Base-by-base conservation (phyloP, 2,329 filamentous ascomycete genomes). In the Dactylellina drechsleri region DNA sequence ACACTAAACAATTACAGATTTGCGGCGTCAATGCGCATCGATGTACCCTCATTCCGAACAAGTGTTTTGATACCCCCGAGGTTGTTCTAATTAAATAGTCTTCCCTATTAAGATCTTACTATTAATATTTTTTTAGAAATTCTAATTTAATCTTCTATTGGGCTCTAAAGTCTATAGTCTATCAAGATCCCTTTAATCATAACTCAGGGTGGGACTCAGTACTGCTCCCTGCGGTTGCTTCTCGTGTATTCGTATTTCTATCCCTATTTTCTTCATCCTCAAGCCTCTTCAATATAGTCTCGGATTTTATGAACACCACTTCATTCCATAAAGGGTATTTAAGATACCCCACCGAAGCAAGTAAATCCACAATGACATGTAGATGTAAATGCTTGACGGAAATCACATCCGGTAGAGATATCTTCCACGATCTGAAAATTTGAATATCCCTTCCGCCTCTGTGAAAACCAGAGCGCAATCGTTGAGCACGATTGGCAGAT, bases 341-440 rank as follows among this genome's bases (percentile, higher is more conserved):
- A 8, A 74, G 4, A 45, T 60, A 47, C 3, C 59, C 45, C 2
- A 67, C 52, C 1, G 28, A 28, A 26, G 49, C n/a, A 12, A 58
- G 41, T 6, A 67, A n/a, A 40, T 74, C 70, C 36, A 67, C 50
- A n/a, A 74, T 64, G 15, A 74, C 70, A 50, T 74, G 70, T 12
- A 74, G 20, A 59, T 74, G 70, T 12, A 74, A 26, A 41, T 74
- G 70, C 18, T 67, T 74, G 2, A 74, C 70, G 2, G 70, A 74
- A 26, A 74, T 74, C 18, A 74, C 31, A 41, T 74, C 70, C 4
- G 70, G 70, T 12, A 74, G 3, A 4, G 52, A 31, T 13, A 74
- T 41, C 31, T 62, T 67, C 18, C 62, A 7, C 2, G 56, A 54
- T 1, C 62, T 50, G 4, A 67, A 1, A 6, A 74, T 10, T 13